Percentiles rank a stretch among this genome's conserved stretches.
These are phyloP conservation scores for Rhizomucor pusillus DNA, from an alignment of 371 early-diverging fungal genomes.

Conservation along the genomic window DNA sequence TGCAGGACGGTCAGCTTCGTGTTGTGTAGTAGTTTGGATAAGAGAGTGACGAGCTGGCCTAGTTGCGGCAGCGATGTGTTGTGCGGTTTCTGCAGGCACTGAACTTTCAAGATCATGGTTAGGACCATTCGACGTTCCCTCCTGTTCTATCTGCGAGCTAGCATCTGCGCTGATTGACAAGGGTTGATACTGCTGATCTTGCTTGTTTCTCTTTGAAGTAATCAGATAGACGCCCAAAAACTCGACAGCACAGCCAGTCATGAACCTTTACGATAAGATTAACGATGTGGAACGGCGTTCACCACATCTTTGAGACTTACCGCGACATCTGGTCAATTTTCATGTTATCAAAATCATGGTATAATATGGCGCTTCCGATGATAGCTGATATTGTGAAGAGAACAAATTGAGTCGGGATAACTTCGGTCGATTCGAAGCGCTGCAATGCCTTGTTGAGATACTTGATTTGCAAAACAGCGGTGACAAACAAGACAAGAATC, in stretches of 20 bases:
- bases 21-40: background rate
- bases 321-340: constrained; percentile 41
- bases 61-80: too few species aligned
- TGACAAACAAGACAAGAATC: constrained; percentile 57
- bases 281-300: background rate
- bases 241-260: constrained; percentile 62
- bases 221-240: constrained; percentile 78
- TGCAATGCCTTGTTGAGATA: constrained; percentile 72
- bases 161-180: constrained; percentile 12
- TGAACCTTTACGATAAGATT: constrained; percentile 32
- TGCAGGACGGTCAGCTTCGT: constrained; percentile 3
- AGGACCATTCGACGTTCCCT: too few species aligned
- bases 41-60: too few species aligned
- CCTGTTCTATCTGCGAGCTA: constrained; percentile 1
- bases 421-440: constrained; percentile 72
- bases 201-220: constrained; percentile 53
- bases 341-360: constrained; percentile 71
- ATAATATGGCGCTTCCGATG: constrained; percentile 68
- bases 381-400: constrained; percentile 77
- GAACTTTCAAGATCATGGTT: too few species aligned
- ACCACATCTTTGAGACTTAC: constrained; percentile 6
- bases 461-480: constrained; percentile 71
- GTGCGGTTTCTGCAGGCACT: too few species aligned
- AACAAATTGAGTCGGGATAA: constrained; percentile 82
- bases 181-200: constrained; percentile 1